Base-by-base conservation (phyloP, 441 rosid genomes). In the Geranium incanum region DNA sequence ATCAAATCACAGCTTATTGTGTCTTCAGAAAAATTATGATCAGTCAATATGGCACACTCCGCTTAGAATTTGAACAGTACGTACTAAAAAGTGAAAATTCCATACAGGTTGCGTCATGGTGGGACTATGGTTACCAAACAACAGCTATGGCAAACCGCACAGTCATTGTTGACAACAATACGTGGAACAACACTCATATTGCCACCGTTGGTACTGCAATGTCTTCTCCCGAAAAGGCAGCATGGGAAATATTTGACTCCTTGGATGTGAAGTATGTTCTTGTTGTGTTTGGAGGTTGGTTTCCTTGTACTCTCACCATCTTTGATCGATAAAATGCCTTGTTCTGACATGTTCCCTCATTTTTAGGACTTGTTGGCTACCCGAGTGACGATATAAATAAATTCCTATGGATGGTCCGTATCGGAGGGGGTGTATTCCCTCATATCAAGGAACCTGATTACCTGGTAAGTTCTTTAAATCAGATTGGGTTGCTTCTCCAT, bases 111-210 rank as follows among this genome's bases (percentile, higher is more conserved):
- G 99, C 99, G 70, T 95, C 99, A 65, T 95, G 99, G 99, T 95
- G 99, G 98, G 99, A 95, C 86, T 95, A 93, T 68, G 99, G 99
- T 72, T 95, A 95, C 78, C 99, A 95, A 79, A 95, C 98, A 52
- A 93, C 97, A 70, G 99, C 99, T 41, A 95, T 95, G 99, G 99
- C 98, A 66, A 95, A 95, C 70, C 92, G 99, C 72, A 95, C 97
- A n/a, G 99, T 95, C 70, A 93, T 95, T 70, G 99, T 95, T 48
- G 99, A 95, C 83, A 95, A 95, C 76, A 95, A 95, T 74, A 95
- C 99, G 36, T 95, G 99, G 99, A 95, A 95, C 77, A 95, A 95
- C 81, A 95, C 99, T 15, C 99, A 95, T 76, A 95, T 92, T 79
- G 99, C 99, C 71, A 95, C 98, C 57, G 99, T 95, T 74, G 99